These are phyloP conservation scores for Combretum micranthum DNA, from an alignment of 345 rosid species.

Conservation along the genomic window DNA sequence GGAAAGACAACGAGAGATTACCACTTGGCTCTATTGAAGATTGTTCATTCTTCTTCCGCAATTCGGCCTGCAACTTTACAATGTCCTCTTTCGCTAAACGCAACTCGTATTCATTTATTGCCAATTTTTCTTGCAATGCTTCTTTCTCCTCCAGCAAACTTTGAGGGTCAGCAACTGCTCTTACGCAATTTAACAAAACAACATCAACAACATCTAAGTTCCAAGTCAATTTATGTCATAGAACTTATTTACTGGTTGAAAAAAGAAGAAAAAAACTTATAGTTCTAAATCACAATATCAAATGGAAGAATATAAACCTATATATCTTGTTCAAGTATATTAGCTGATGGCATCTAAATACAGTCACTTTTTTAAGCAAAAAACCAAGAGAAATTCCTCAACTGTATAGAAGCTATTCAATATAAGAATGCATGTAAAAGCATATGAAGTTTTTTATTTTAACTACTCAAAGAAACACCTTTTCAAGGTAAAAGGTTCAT, in stretches of 20 bases:
- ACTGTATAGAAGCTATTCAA: too few relatives aligned
- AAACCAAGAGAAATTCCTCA: too few relatives aligned
- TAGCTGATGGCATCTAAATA: too few relatives aligned
- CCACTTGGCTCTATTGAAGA: constrained; percentile 39
- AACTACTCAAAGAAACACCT: not conserved
- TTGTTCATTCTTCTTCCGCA: constrained; percentile 53
- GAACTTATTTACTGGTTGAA: not conserved
- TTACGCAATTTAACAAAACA: constrained; percentile 8
- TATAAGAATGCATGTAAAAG: not conserved
- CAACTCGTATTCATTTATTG: constrained; percentile 76
- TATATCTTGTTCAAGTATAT: too few relatives aligned
- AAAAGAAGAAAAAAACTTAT: not conserved
- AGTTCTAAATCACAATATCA: not conserved
- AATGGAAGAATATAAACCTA: too few relatives aligned
- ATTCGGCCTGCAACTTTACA: constrained; percentile 59
- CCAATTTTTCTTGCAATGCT: constrained; percentile 68
- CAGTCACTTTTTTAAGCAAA: too few relatives aligned
- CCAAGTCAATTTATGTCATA: constrained; percentile 1
- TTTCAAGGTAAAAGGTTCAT: too few relatives aligned
- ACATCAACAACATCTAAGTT: constrained; percentile 9
- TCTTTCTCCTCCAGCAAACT: constrained; percentile 85
- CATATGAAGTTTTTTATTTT: not conserved
- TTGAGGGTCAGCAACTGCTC: constrained; percentile 91
- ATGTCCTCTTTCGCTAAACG: constrained; percentile 92
- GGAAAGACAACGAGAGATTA: constrained; percentile 18